phyloP scores from a whole-genome alignment of 1,139 yeast species.

The Protomyces pachydermus region DNA sequence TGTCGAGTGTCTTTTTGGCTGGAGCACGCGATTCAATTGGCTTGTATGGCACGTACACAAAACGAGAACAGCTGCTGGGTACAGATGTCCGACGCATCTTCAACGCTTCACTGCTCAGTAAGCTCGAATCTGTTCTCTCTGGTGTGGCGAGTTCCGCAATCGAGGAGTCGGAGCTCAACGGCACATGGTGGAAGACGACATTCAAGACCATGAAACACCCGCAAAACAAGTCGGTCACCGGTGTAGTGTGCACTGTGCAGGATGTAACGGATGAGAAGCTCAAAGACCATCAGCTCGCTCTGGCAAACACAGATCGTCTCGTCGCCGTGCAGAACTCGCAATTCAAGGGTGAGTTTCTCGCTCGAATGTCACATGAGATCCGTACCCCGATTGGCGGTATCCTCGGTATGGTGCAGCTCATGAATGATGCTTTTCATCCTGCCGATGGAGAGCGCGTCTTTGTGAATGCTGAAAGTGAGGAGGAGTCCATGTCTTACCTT shows the following conservation, averaged over 20 bases:
- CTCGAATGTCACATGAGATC: conserved; percentile 86
- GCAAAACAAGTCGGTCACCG: conserved; percentile 27
- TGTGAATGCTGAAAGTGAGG: conserved; percentile 49
- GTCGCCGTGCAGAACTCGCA: conserved; percentile 88
- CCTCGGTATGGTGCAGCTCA: conserved; percentile 86
- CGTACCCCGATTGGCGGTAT: conserved; percentile 91
- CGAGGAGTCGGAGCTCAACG: conserved; percentile 35
- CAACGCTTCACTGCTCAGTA: background rate
- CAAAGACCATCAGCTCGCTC: conserved; percentile 60
- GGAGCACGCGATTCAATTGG: conserved; percentile 5
- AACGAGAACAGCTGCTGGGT: background rate
- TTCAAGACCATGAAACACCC: conserved; percentile 33
- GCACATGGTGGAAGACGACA: conserved; percentile 35
- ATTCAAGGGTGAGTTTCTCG: conserved; percentile 84
- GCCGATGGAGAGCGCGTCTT: conserved; percentile 1
- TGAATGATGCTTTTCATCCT: conserved; percentile 53
- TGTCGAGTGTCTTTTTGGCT: conserved; percentile 18
- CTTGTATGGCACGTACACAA: conserved; percentile 7
- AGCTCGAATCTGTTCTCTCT: conserved; percentile 20
- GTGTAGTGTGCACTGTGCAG: conserved; percentile 37
- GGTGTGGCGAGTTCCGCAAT: conserved; percentile 7
- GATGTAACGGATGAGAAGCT: conserved; percentile 38
- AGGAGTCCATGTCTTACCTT: conserved; percentile 73
- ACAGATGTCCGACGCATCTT: conserved; percentile 12
- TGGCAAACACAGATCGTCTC: conserved; percentile 53